Evolutionary conservation across 73 alveolate species (phyloP).

Genomic region (Paramecium biaurelia): DNA sequence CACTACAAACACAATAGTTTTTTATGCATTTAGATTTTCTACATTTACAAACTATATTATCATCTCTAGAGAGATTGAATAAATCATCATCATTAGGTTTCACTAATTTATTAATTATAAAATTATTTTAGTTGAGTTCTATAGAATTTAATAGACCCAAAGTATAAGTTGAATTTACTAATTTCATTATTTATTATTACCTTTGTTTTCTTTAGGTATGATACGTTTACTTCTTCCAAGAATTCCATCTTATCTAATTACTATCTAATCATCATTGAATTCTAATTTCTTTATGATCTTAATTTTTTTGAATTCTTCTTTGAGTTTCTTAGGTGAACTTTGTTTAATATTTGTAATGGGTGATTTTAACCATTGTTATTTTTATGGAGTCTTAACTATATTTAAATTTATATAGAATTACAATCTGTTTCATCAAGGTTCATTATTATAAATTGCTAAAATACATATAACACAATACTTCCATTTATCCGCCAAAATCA

Average conservation of each 20-base stretch:
- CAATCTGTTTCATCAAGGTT: slow-evolving; percentile 6
- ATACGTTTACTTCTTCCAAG: neutral
- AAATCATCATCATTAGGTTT: slow-evolving; percentile 23
- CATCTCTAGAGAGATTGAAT: neutral
- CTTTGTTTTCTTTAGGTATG: neutral
- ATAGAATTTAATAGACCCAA: slow-evolving; percentile 7
- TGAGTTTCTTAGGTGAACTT: neutral
- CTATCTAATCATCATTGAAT: neutral
- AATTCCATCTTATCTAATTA: neutral
- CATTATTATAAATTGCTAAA: slow-evolving; percentile 19
- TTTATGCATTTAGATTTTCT: slow-evolving; percentile 14
- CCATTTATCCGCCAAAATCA: slow-evolving; percentile 31
- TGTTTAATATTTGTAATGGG: neutral
- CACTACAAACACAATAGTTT: slow-evolving; percentile 21
- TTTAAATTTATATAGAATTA: neutral
- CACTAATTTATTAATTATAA: neutral
- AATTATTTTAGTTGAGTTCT: neutral
- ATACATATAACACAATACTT: neutral
- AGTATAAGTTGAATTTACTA: neutral
- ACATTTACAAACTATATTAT: neutral
- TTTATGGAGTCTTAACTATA: slow-evolving; percentile 6
- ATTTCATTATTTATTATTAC: neutral
- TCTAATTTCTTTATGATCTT: neutral
- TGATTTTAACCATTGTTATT: neutral
- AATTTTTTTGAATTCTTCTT: neutral